These are phyloP conservation scores for Phanerodontia chrysosporium DNA, from an alignment of 768 basidiomycete species.

Conservation along the genomic window DNA sequence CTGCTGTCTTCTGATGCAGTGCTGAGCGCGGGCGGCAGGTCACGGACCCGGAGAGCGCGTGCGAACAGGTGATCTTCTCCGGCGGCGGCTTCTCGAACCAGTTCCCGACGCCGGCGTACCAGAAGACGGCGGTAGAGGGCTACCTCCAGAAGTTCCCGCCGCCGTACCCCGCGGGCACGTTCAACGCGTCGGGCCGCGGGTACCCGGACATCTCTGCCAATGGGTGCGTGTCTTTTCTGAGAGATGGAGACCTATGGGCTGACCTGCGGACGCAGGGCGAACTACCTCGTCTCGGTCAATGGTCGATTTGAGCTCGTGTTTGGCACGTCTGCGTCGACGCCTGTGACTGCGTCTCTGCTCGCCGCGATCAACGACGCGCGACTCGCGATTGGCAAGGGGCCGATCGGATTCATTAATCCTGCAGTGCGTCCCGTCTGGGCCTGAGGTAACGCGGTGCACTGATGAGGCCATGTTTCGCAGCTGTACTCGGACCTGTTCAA, in stretches of 20 bases:
- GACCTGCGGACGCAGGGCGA: conserved; percentile 17
- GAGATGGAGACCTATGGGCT: neutral
- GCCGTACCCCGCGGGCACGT: conserved; percentile 27
- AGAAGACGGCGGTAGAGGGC: conserved; percentile 23
- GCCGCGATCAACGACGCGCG: conserved; percentile 36
- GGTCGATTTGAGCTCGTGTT: conserved; percentile 29
- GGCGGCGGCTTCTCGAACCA: conserved; percentile 63
- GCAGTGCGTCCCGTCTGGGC: conserved; percentile 41
- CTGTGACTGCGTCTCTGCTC: conserved; percentile 30
- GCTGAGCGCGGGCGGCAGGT: neutral
- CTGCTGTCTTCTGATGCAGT: conserved; percentile 27
- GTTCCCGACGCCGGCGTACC: conserved; percentile 33
- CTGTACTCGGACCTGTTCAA: conserved; percentile 17
- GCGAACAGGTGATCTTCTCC: conserved; percentile 46
- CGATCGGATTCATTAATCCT: conserved; percentile 53
- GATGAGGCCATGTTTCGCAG: neutral
- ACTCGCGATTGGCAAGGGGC: conserved; percentile 29
- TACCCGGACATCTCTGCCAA: conserved; percentile 32
- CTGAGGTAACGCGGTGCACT: neutral
- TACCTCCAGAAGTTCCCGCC: conserved; percentile 32
- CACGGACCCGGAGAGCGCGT: conserved; percentile 56
- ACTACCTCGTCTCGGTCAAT: conserved; percentile 28
- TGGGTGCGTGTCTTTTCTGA: conserved; percentile 24
- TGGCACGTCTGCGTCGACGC: conserved; percentile 35
- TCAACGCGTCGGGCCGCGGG: conserved; percentile 31